Evolutionary conservation across 192 early-diverging fungal species (phyloP).

Genomic region (Podila minutissima): DNA sequence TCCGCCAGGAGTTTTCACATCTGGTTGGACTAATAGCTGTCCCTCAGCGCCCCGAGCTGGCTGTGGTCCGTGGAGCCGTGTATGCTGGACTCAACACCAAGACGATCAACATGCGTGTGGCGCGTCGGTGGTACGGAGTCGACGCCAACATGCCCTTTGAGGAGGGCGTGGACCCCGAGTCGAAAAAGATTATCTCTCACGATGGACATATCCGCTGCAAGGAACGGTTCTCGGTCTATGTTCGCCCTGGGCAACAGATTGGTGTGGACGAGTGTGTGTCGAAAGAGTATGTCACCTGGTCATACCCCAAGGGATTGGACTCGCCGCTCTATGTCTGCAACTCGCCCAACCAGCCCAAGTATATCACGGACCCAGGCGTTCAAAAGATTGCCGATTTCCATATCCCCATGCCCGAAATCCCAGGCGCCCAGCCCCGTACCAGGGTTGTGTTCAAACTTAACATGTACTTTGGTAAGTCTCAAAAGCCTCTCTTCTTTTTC

Average conservation of each 20-base stretch:
- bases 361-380: conserved; percentile 55
- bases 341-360: conserved; percentile 48
- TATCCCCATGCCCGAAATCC: conserved; percentile 53
- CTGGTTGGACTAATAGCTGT: conserved; percentile 60
- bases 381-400: conserved; percentile 58
- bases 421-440: conserved; percentile 44
- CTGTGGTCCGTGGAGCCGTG: conserved; percentile 63
- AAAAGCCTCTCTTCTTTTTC: background rate
- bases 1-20: conserved; percentile 55
- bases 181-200: conserved; percentile 54
- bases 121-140: conserved; percentile 63
- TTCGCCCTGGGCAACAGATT: conserved; percentile 50
- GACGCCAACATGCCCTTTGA: conserved; percentile 59
- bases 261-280: conserved; percentile 51
- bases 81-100: conserved; percentile 61
- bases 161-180: conserved; percentile 58
- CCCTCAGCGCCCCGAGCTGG: conserved; percentile 62
- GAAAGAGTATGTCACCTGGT: conserved; percentile 48
- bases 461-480: conserved; percentile 43
- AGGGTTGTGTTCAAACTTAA: conserved; percentile 52
- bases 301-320: conserved; percentile 44
- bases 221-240: conserved; percentile 60
- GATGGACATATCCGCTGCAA: conserved; percentile 60
- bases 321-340: conserved; percentile 46
- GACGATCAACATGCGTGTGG: conserved; percentile 58